These are phyloP conservation scores for Papiliotrema terrestris DNA, from an alignment of 1,284 basidiomycete species.

Conservation along the genomic window DNA sequence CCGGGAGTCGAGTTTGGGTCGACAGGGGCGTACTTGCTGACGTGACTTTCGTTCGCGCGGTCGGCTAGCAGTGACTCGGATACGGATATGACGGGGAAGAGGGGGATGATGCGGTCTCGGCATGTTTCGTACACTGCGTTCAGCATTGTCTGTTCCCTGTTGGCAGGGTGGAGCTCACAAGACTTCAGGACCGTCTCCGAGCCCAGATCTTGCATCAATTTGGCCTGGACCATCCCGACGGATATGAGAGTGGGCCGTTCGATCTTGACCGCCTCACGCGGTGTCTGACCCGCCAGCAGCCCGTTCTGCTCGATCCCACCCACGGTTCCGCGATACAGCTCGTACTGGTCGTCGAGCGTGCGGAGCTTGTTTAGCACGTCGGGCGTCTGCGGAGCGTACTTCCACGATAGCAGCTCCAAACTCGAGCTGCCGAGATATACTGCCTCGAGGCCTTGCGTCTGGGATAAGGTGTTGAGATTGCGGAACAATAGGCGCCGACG, in stretches of 20 bases:
- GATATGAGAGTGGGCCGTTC: slow-evolving; percentile 1
- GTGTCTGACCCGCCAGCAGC: not conserved
- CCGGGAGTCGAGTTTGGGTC: slow-evolving; percentile 8
- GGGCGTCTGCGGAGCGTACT: slow-evolving; percentile 1
- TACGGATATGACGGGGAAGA: slow-evolving; percentile 12
- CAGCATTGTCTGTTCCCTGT: not conserved
- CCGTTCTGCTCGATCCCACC: slow-evolving; percentile 8
- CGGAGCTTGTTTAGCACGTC: slow-evolving; percentile 5
- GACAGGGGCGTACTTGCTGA: slow-evolving; percentile 1
- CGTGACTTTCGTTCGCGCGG: slow-evolving; percentile 5
- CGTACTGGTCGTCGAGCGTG: slow-evolving; percentile 3
- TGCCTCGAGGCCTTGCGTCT: slow-evolving; percentile 5
- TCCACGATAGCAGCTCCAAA: slow-evolving; percentile 1
- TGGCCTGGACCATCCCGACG: slow-evolving; percentile 2
- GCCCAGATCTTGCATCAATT: slow-evolving; percentile 2
- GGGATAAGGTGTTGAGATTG: not conserved
- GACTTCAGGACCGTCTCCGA: slow-evolving; percentile 3
- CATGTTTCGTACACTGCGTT: slow-evolving; percentile 8
- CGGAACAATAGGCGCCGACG: slow-evolving; percentile 4
- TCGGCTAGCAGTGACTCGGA: slow-evolving; percentile 8
- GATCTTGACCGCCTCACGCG: not conserved
- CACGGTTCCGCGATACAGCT: slow-evolving; percentile 3
- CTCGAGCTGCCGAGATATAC: slow-evolving; percentile 8
- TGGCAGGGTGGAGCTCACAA: not conserved
- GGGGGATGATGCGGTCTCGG: slow-evolving; percentile 6